Base-by-base conservation (phyloP, 345 rosid species). In the Passiflora organensis region DNA sequence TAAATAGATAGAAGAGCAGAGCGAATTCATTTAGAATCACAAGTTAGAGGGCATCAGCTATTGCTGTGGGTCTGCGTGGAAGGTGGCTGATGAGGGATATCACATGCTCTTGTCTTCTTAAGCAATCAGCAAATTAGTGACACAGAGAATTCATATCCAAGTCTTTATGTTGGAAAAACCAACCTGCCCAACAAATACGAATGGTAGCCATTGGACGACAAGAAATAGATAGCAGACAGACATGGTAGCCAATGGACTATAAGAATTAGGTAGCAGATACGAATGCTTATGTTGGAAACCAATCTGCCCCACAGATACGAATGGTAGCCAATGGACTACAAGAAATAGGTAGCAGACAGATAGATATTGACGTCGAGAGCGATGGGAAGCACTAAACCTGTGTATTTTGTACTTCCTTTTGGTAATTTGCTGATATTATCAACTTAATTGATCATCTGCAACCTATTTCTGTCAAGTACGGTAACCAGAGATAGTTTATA, bases 51-150 rank as follows among this genome's bases (percentile, higher is more conserved):
- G 15, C 21, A 19, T 1, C 6, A 1, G 16, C 43, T 14, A 17
- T 24, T 42, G 24, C 17, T 11, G 18, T n/a, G 18, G 28, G n/a
- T 51, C 28, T 39, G 4, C 5, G 15, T 13, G 5, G 18, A 14
- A 43, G 23, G 28, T 42, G 23, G 51, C 34, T 8, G 8, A 28
- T 28, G 34, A 28, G 19, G 23, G 11, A 13, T n/a, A 9, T 28
- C 51, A 61, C 58, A 51, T 61, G 65, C 24, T 32, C 44, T 22
- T 52, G 51, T 50, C 51, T 42, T 50, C n/a, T 28, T 15, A 28
- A 3, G 5, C 8, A 28, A 28, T 8, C 34, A 28, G 34, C 34
- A 28, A 28, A 28, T 28, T 2, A 28, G 34, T 3, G 34, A 28
- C 34, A 2, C 34, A 41, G 5, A 28, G 5, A 28, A 28, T 28